These are phyloP conservation scores for Abrus pulchellus DNA, from an alignment of 306 rosid genomes.

Conservation along the genomic window DNA sequence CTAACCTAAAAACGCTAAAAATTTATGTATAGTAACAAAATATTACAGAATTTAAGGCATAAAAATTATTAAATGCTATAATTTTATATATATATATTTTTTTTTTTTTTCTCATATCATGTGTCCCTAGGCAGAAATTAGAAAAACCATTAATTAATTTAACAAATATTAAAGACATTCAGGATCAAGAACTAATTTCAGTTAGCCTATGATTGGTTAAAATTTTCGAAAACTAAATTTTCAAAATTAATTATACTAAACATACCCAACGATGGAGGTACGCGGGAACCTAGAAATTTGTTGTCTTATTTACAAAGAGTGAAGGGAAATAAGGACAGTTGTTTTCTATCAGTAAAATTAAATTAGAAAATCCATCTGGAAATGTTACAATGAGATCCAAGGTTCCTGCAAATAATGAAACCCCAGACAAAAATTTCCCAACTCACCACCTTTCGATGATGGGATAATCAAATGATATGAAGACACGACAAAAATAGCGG, in stretches of 20 bases:
- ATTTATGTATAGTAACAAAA: too few relatives aligned
- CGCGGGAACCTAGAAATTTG: not conserved
- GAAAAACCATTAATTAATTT: not conserved
- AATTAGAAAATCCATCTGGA: conserved; percentile 51
- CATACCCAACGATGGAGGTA: not conserved
- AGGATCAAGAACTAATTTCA: not conserved
- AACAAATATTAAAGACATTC: not conserved
- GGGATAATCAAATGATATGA: conserved; percentile 71
- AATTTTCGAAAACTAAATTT: too few relatives aligned
- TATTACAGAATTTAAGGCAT: too few relatives aligned
- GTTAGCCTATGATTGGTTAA: too few relatives aligned
- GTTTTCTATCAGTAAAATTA: conserved; percentile 47
- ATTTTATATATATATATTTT: too few relatives aligned
- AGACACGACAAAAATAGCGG: conserved; percentile 42
- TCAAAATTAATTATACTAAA: not conserved
- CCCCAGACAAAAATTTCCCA: conserved; percentile 77
- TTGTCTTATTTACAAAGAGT: conserved; percentile 21
- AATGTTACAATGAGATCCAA: conserved; percentile 59
- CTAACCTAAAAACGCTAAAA: too few relatives aligned
- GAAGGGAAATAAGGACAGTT: not conserved
- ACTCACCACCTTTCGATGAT: conserved; percentile 69
- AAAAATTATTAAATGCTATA: too few relatives aligned
- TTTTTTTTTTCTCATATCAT: too few relatives aligned
- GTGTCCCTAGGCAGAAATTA: too few relatives aligned
- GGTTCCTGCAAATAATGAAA: conserved; percentile 79